Base-by-base conservation (phyloP, 306 rosid species). In the Castanopsis chinensis region DNA sequence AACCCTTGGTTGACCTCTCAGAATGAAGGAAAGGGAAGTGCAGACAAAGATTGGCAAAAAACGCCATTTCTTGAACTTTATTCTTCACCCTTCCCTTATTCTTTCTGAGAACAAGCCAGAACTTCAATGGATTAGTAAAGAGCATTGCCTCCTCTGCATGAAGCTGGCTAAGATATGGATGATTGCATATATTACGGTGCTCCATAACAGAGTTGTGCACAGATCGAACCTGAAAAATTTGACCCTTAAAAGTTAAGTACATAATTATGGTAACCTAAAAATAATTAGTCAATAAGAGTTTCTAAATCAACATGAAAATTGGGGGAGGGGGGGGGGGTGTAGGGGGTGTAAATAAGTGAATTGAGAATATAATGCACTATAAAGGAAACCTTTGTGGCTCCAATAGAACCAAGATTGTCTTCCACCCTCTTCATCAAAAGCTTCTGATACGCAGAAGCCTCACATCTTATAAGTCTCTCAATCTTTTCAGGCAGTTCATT, bases 141-240 rank as follows among this genome's bases (percentile, higher is more conserved):
- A 77, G 84, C 78, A 81, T 93, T 93, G 82, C 99, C 99, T 96
- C 98, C 70, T 93, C 99, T 20, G 90, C 92, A 81, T 96, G 94
- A 84, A 96, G 97, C 87, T 96, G 99, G 85, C 99, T 96, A 71
- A 96, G 92, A 83, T 96, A 93, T 25, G 99, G 99, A 88, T 96
- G 99, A 82, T 96, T 96, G 88, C 99, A 96, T 77, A 96, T 96
- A 89, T 96, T 96, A 73, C 98, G 98, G 77, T 90, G 96, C 91
- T 96, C 99, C 99, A 96, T 96, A 65, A 96, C 99, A 59, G 99
- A 91, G 79, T 96, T 96, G 90, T 96, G 99, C 76, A 96, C 99
- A 18, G 99, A 84, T 63, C 98, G 98, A 61, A 83, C 88, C 99
- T 96, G 87, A 82, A 25, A 67, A 56, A 79, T 74, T 76, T 64